Evolutionary conservation across 768 basidiomycete species (phyloP).

Genomic region (Amanita polypyramis): DNA sequence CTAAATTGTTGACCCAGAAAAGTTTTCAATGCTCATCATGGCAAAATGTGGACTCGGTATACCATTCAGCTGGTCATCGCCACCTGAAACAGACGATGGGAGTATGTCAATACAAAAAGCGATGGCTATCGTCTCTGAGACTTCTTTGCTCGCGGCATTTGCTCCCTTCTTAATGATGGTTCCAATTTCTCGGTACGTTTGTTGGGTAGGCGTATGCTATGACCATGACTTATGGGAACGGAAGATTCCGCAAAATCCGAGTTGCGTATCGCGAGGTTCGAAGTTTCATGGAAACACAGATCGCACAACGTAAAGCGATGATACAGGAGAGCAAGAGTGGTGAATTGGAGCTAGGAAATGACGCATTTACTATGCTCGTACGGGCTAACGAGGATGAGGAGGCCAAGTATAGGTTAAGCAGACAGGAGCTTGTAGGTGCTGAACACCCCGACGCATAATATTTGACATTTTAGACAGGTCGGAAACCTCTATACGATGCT

Average conservation of each 20-base stretch:
- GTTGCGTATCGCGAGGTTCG: background rate
- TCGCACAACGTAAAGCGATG: background rate
- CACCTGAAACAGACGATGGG: background rate
- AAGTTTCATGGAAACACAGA: constrained; percentile 1
- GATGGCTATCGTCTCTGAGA: constrained; percentile 5
- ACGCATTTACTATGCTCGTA: constrained; percentile 34
- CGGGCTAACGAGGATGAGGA: constrained; percentile 35
- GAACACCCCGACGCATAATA: background rate
- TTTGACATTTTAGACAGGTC: constrained; percentile 22
- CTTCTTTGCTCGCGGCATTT: background rate
- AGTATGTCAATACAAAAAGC: constrained; percentile 9
- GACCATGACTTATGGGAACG: background rate
- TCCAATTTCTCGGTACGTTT: background rate
- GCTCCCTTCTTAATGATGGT: background rate
- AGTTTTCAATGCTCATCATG: constrained; percentile 8
- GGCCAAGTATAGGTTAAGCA: constrained; percentile 26
- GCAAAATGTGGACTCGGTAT: constrained; percentile 9
- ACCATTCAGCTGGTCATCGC: constrained; percentile 5
- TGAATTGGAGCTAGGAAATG: constrained; percentile 10
- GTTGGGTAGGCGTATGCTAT: too few species aligned
- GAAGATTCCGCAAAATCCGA: constrained; percentile 2
- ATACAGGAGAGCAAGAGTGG: constrained; percentile 1
- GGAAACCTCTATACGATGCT: constrained; percentile 43
- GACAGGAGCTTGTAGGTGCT: constrained; percentile 27
- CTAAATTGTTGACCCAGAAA: background rate